Percentiles rank a stretch among this genome's conserved stretches.
These are phyloP conservation scores for Quambalaria eucalypti DNA, from an alignment of 1,284 basidiomycete species.

Conservation along the genomic window DNA sequence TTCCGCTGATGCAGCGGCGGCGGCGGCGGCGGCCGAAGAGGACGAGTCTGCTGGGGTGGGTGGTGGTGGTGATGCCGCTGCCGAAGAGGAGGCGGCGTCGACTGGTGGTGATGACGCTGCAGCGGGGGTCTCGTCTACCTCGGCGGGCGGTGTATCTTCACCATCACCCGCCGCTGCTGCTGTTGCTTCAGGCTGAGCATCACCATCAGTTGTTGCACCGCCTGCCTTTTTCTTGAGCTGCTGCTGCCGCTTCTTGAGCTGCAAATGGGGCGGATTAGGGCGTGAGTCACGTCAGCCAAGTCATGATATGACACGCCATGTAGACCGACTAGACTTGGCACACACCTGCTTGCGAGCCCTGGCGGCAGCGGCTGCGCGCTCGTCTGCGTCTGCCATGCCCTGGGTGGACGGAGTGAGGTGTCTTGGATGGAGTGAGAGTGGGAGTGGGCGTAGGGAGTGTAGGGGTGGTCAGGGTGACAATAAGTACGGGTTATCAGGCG, in stretches of 20 bases:
- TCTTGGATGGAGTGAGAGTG: no score
- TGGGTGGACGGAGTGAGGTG: background rate
- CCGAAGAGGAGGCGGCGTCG: background rate
- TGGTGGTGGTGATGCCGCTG: background rate
- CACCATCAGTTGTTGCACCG: background rate
- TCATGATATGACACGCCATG: background rate
- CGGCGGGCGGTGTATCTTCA: background rate
- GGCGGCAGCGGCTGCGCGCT: background rate
- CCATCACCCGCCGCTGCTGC: background rate
- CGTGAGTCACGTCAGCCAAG: background rate
- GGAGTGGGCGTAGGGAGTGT: no score
- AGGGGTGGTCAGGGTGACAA: background rate
- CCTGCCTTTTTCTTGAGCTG: background rate
- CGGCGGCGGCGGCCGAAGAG: background rate
- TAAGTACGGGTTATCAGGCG: background rate
- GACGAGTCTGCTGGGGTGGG: background rate
- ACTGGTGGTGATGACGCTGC: background rate
- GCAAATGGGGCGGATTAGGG: background rate
- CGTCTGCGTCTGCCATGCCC: background rate
- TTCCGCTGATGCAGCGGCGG: background rate
- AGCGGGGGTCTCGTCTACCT: background rate
- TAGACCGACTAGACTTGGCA: background rate
- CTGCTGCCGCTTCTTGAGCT: slow-evolving; percentile 2
- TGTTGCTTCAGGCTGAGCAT: background rate
- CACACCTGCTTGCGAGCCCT: background rate